Percentiles rank a stretch among this genome's conserved stretches.
Conservation (phyloP, 345 rosid genomes). For the Citrus inodora region DNA sequence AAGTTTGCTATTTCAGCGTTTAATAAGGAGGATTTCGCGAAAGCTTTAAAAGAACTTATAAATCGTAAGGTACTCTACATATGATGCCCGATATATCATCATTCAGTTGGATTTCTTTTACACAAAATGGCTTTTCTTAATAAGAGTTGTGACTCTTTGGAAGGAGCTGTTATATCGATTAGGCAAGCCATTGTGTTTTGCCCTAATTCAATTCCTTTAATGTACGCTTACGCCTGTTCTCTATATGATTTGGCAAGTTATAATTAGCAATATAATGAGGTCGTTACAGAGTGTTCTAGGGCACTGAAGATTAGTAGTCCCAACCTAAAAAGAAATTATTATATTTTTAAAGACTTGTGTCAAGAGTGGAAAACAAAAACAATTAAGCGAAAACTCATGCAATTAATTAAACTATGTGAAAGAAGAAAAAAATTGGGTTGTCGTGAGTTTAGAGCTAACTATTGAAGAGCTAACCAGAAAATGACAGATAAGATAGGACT, state of each 20-base stretch:
- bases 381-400: background rate
- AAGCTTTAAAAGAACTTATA: no score
- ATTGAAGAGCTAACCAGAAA: background rate
- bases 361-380: background rate
- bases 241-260: background rate
- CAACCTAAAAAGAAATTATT: background rate
- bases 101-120: no score
- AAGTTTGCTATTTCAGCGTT: accelerated
- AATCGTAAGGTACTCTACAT: no score
- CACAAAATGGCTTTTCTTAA: no score
- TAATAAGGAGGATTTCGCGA: no score
- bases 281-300: background rate
- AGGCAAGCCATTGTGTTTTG: background rate
- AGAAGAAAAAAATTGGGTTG: background rate
- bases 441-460: background rate
- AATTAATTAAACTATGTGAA: background rate
- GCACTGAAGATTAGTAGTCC: background rate
- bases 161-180: background rate
- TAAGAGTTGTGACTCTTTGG: no score
- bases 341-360: background rate
- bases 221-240: background rate
- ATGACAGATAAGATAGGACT: no score
- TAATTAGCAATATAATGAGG: background rate
- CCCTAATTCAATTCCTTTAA: background rate
- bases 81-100: no score